Conservation (phyloP, 768 basidiomycete genomes). For the Amanita exitialis region DNA sequence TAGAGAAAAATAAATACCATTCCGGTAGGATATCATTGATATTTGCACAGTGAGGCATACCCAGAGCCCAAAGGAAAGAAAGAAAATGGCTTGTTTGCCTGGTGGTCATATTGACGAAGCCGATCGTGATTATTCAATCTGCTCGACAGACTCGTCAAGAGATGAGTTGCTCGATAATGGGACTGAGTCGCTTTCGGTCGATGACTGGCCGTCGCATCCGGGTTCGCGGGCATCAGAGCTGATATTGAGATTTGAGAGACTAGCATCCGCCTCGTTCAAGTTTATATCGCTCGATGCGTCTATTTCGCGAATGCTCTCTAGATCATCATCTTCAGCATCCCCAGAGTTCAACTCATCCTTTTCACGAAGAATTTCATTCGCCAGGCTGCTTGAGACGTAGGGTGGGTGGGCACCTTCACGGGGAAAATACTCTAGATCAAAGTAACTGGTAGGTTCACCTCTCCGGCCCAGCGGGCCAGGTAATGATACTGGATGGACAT, state of each 20-base stretch:
- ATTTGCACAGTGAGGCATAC: slow-evolving; percentile 1
- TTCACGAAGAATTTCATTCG: slow-evolving; percentile 5
- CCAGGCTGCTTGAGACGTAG: slow-evolving; percentile 5
- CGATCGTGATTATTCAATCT: neutral
- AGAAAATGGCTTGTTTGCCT: neutral
- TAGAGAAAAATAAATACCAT: slow-evolving; percentile 6
- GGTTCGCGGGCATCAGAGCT: neutral
- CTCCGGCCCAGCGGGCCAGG: neutral
- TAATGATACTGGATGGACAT: neutral
- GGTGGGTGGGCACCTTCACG: neutral
- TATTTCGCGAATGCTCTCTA: neutral
- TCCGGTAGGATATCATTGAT: slow-evolving; percentile 5
- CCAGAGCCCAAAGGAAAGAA: slow-evolving; percentile 5
- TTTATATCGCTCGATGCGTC: neutral
- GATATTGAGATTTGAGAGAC: neutral
- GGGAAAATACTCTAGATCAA: slow-evolving; percentile 8
- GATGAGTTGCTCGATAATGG: neutral
- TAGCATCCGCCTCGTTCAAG: neutral
- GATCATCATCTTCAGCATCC: neutral
- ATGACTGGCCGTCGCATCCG: neutral
- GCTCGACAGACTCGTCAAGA: neutral
- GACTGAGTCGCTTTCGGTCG: neutral
- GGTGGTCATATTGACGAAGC: neutral
- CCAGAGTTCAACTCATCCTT: neutral
- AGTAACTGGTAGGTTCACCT: slow-evolving; percentile 6